These are phyloP conservation scores for Ceratocystis albifundus DNA, from an alignment of 2,329 filamentous ascomycete species.

Conservation along the genomic window DNA sequence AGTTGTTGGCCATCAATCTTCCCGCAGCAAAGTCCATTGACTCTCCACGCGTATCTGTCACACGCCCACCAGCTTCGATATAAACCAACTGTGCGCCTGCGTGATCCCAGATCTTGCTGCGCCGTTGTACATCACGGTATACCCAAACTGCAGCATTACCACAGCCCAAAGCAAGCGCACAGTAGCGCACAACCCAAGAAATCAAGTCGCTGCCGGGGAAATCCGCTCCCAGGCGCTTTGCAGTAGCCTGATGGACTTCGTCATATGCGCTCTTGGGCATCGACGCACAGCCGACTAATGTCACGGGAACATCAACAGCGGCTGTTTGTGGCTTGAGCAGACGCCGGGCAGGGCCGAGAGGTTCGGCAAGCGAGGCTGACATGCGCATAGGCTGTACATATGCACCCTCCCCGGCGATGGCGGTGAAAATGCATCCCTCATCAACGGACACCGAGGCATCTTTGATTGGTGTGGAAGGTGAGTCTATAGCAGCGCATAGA, in stretches of 20 bases:
- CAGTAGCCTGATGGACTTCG: conserved; percentile 37
- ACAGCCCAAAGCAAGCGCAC: conserved; percentile 40
- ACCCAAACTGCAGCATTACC: conserved; percentile 47
- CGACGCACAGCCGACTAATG: conserved; percentile 39
- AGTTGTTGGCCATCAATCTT: conserved; percentile 40
- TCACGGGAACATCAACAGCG: conserved; percentile 26
- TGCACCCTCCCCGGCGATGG: conserved; percentile 39
- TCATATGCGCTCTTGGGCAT: conserved; percentile 39
- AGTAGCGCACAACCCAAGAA: conserved; percentile 48
- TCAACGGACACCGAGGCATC: conserved; percentile 37
- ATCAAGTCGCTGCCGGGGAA: conserved; percentile 43
- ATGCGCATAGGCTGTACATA: conserved; percentile 35
- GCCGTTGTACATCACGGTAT: conserved; percentile 38
- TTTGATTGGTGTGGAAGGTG: conserved; percentile 31
- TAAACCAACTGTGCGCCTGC: conserved; percentile 49
- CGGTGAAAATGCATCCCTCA: conserved; percentile 42
- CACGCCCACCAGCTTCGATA: conserved; percentile 43
- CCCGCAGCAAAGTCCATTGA: conserved; percentile 41
- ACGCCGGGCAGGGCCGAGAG: conserved; percentile 25
- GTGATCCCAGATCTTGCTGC: conserved; percentile 49
- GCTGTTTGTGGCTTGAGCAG: conserved; percentile 26
- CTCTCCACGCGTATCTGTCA: conserved; percentile 44
- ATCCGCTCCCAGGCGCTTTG: conserved; percentile 33
- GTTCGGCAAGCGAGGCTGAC: conserved; percentile 24
- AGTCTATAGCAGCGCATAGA: conserved; percentile 33